phyloP scores from a whole-genome alignment of 495 filamentous ascomycete genomes.

The Lichenothelia convexa region DNA sequence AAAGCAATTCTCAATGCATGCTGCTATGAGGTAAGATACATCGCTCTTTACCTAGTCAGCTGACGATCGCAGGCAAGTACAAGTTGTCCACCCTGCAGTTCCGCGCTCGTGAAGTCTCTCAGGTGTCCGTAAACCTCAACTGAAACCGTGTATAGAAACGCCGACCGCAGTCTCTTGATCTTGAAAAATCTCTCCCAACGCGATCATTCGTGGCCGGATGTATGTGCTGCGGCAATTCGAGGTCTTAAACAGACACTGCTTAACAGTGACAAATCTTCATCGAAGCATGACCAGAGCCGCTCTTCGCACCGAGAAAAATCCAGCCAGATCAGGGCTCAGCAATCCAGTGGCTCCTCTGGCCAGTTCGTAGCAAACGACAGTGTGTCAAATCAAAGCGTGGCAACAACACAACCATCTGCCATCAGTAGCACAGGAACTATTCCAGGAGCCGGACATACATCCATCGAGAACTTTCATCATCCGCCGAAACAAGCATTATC shows the following conservation, averaged over 20 bases:
- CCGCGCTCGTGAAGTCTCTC: neutral
- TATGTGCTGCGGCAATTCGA: slow-evolving; percentile 1
- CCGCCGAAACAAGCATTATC: no score
- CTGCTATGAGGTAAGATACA: neutral
- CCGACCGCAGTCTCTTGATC: neutral
- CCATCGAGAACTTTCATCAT: no score
- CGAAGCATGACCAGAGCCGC: neutral
- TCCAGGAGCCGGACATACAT: no score
- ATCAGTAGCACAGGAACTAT: no score
- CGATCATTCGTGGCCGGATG: neutral
- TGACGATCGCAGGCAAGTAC: no score
- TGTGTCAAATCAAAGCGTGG: no score
- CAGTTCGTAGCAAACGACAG: no score
- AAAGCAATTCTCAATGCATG: neutral
- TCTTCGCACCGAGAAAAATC: neutral
- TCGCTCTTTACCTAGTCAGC: no score
- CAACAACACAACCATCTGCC: no score
- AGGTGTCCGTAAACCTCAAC: neutral
- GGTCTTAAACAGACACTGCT: neutral
- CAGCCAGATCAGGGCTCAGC: neutral
- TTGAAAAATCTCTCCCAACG: neutral
- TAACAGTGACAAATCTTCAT: neutral
- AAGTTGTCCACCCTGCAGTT: neutral
- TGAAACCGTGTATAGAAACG: neutral
- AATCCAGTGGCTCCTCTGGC: no score